Evolutionary conservation across 345 rosid species (phyloP), one percentile per base, ranked within the genome.

Genomic region (Aurinia saxatilis): DNA sequence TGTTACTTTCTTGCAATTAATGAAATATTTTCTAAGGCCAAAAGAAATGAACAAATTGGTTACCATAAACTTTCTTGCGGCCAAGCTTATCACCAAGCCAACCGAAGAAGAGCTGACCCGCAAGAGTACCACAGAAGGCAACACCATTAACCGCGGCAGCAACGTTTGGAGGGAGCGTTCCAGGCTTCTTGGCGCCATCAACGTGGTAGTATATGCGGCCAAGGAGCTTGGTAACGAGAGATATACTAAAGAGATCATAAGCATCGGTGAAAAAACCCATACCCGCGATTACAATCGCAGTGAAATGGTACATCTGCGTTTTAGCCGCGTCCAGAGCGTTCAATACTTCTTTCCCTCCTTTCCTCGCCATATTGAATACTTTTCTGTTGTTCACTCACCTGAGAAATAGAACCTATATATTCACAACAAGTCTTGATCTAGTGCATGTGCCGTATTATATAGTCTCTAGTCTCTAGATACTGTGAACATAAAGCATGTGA

Each of bases 221-320:
- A 11, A 79, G 82, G 13, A 79, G 52, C 42, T 67, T 76, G 27
- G 77, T 69, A 13, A 70, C 76, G 0, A 69, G 46, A 35, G 80
- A 75, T 27, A 79, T 69, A 50, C 78, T 60, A 29, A 79, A 79
- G 6, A 79, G 82, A 40, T 79, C 80, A 10, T 75, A 79, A 2
- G 82, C 76, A 47, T 70, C 80, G 3, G 78, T 75, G 27, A 79
- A 79, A 39, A 79, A 73, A 11, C 80, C 80, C 80, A 79, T 70
- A 47, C 80, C 80, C 1, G 78, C 72, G 11, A 79, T 73, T 14
- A 76, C 60, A 11, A 79, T 66, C 23, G 76, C 76, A 1, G 69
- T 73, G 70, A 79, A 76, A 63, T 79, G 83, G 48, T 79, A 79
- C 69, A 63, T 61, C 60, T 75, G 77, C 5, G 75, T 79, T 70